Conservation (phyloP, 192 early-diverging fungal species). For the Entophlyctis luteolus region DNA sequence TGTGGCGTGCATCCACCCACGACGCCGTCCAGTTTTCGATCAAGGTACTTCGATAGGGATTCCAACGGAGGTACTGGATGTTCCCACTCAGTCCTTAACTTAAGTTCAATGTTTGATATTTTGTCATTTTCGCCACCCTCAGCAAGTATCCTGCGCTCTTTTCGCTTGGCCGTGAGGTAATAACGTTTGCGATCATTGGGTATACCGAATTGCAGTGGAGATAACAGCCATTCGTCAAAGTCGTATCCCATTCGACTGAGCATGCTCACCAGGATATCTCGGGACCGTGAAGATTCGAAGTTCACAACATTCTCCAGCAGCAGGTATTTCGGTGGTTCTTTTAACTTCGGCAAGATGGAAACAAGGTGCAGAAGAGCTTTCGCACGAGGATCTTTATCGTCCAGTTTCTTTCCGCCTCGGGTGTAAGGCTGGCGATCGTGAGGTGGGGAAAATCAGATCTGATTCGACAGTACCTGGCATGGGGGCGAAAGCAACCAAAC, state of each 20-base stretch:
- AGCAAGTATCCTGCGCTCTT: background rate
- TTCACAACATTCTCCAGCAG: constrained; percentile 59
- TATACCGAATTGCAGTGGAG: constrained; percentile 50
- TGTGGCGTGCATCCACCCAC: constrained; percentile 17
- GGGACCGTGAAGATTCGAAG: constrained; percentile 42
- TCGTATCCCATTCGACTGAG: constrained; percentile 44
- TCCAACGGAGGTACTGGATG: too few species aligned
- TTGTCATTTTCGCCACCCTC: background rate
- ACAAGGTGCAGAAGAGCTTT: constrained; percentile 45
- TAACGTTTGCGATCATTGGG: constrained; percentile 53
- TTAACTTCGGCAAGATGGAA: constrained; percentile 33
- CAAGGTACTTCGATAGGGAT: too few species aligned
- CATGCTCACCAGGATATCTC: constrained; percentile 32
- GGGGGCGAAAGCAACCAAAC: constrained; percentile 91
- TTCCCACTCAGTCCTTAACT: constrained; percentile 5
- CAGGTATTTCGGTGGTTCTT: constrained; percentile 34
- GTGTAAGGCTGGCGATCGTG: constrained; percentile 36
- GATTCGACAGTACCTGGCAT: constrained; percentile 62
- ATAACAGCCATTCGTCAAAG: constrained; percentile 42
- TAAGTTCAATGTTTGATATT: background rate
- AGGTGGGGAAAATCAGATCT: constrained; percentile 41
- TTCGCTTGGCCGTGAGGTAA: constrained; percentile 47
- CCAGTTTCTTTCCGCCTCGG: constrained; percentile 69
- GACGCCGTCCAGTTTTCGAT: constrained; percentile 30
- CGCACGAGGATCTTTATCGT: constrained; percentile 50